A percentile compares a stretch with the other conserved stretches of the same genome.
Conservation (phyloP, 2,329 filamentous ascomycete species). For the Myriosclerotinia curreyana region DNA sequence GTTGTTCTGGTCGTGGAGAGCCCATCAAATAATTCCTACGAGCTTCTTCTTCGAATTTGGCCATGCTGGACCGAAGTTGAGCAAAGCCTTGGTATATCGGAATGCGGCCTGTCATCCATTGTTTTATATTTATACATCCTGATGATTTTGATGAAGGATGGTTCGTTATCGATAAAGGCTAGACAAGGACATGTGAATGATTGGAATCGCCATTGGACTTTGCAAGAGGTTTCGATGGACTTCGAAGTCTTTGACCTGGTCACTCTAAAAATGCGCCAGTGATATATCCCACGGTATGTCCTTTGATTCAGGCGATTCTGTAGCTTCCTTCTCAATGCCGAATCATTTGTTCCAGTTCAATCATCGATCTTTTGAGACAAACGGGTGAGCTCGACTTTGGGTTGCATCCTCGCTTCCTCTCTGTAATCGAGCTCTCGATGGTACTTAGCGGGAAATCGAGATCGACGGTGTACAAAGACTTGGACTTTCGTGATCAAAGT, state of each 20-base stretch:
- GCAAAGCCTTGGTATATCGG: neutral
- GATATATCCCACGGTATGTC: constrained; percentile 43
- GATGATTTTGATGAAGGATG: neutral
- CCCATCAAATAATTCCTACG: constrained; percentile 1
- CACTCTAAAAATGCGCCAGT: neutral
- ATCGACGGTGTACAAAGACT: neutral
- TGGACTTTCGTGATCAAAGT: neutral
- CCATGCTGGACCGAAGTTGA: neutral
- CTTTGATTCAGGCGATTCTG: constrained; percentile 49
- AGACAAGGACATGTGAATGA: neutral
- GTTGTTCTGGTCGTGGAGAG: constrained; percentile 10
- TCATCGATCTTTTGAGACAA: constrained; percentile 26
- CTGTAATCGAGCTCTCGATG: neutral
- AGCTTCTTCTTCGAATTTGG: constrained; percentile 2
- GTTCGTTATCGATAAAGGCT: constrained; percentile 1
- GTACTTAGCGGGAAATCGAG: neutral
- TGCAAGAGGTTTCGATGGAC: neutral
- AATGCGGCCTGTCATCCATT: neutral
- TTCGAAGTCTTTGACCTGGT: constrained; percentile 5
- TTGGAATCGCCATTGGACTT: neutral
- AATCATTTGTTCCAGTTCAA: constrained; percentile 47
- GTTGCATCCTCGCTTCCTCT: neutral
- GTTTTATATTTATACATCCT: neutral
- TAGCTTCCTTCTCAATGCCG: constrained; percentile 43
- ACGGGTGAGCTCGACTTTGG: neutral